Percentiles rank a stretch among this genome's conserved stretches.
Evolutionary conservation across 768 basidiomycete genomes (phyloP).

Genomic region (Lyophyllum shimeji): DNA sequence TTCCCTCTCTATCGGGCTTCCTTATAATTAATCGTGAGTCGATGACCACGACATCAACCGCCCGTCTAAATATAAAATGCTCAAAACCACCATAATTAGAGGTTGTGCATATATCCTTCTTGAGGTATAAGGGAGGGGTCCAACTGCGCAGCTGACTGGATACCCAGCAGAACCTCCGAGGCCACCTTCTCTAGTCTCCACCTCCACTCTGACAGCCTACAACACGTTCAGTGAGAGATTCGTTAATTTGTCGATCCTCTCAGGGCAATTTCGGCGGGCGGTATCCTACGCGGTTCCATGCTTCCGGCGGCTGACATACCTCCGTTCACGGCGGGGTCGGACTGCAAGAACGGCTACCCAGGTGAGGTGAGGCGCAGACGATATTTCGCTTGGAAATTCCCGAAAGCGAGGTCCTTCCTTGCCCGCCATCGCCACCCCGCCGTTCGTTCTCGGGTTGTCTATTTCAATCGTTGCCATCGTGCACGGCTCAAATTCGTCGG

Average conservation of each 20-base stretch:
- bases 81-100: neutral
- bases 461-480: too few species aligned
- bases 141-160: too few species aligned
- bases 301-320: neutral
- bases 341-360: too few species aligned
- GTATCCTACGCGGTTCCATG: neutral
- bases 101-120: neutral
- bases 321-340: neutral
- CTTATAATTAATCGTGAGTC: neutral
- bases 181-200: neutral
- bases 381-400: neutral
- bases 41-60: neutral
- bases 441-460: too few species aligned
- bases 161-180: neutral
- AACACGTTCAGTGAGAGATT: neutral
- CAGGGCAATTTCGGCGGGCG: neutral
- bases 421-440: neutral
- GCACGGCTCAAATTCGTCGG: too few species aligned
- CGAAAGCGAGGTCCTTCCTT: too few species aligned
- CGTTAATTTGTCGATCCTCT: neutral
- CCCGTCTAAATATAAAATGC: neutral
- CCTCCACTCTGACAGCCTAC: neutral
- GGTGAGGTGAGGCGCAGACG: too few species aligned
- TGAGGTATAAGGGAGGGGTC: neutral
- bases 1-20: neutral